These are phyloP conservation scores for Phylloporus arenicola DNA, from an alignment of 768 basidiomycete species.

Conservation along the genomic window DNA sequence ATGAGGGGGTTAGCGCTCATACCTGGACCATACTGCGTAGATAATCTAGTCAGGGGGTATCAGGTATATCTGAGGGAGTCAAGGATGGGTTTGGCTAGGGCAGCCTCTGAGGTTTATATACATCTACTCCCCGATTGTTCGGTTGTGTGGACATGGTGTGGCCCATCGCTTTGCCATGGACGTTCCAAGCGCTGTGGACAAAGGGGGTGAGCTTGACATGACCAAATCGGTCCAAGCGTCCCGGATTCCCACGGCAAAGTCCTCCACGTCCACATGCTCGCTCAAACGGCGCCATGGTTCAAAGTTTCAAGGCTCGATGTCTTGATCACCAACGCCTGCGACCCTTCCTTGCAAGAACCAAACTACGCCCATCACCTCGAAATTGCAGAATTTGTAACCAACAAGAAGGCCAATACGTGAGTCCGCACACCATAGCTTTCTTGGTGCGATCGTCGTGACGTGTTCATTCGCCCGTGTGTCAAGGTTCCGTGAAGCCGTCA, in stretches of 20 bases:
- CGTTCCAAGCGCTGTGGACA: neutral
- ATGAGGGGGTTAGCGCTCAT: neutral
- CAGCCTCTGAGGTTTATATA: neutral
- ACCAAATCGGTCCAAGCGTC: neutral
- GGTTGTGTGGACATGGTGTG: constrained; percentile 1
- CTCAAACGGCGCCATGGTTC: constrained; percentile 48
- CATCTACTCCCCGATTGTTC: neutral
- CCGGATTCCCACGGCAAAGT: neutral
- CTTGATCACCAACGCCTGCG: constrained; percentile 78
- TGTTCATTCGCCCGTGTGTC: neutral
- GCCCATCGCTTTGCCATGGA: neutral
- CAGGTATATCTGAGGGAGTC: constrained; percentile 9
- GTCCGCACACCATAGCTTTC: constrained; percentile 22
- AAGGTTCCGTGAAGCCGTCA: constrained; percentile 89
- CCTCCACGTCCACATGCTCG: constrained; percentile 37
- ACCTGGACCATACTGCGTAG: constrained; percentile 13
- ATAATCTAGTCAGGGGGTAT: neutral
- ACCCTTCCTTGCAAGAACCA: constrained; percentile 79
- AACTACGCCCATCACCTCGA: constrained; percentile 91
- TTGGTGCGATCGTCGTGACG: neutral
- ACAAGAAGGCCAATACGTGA: constrained; percentile 94
- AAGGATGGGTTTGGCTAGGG: constrained; percentile 2
- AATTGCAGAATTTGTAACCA: constrained; percentile 88
- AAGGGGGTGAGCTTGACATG: neutral
- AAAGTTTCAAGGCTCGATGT: constrained; percentile 61